These are phyloP conservation scores for Puccinia novopanici DNA, from an alignment of 1,284 basidiomycete genomes.

Conservation along the genomic window DNA sequence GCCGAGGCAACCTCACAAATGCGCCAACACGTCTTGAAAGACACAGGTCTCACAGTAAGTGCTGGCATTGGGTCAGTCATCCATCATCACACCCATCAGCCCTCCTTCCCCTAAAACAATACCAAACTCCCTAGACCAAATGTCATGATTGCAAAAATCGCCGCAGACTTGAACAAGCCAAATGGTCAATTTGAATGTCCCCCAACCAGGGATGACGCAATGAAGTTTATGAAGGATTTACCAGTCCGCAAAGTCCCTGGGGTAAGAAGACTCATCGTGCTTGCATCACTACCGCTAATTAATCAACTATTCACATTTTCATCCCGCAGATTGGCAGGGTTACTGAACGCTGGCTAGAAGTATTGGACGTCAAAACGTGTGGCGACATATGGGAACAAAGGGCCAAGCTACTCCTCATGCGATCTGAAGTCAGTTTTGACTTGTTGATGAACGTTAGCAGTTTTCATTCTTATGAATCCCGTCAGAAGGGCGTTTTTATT, in stretches of 20 bases:
- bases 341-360: constrained; percentile 36
- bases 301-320: too few species aligned
- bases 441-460: constrained; percentile 3
- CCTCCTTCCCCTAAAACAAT: too few species aligned
- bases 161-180: constrained; percentile 29
- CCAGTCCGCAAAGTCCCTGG: constrained; percentile 34
- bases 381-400: constrained; percentile 30
- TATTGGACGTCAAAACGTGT: constrained; percentile 7
- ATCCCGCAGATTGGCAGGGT: constrained; percentile 25
- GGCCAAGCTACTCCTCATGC: constrained; percentile 26
- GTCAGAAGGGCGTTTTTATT: background rate
- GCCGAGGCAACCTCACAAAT: constrained; percentile 14
- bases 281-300: too few species aligned
- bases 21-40: constrained; percentile 20
- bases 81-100: background rate
- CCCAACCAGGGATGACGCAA: background rate
- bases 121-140: background rate
- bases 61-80: constrained; percentile 32
- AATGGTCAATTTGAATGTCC: constrained; percentile 41
- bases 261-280: background rate
- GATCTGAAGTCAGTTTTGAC: constrained; percentile 17
- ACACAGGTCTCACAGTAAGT: constrained; percentile 19
- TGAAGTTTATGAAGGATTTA: constrained; percentile 41
- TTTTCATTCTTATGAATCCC: background rate
- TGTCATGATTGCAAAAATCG: constrained; percentile 36